These are phyloP conservation scores for Oxyria digyna DNA, from an alignment of 148 eudicot genomes.

Conservation along the genomic window DNA sequence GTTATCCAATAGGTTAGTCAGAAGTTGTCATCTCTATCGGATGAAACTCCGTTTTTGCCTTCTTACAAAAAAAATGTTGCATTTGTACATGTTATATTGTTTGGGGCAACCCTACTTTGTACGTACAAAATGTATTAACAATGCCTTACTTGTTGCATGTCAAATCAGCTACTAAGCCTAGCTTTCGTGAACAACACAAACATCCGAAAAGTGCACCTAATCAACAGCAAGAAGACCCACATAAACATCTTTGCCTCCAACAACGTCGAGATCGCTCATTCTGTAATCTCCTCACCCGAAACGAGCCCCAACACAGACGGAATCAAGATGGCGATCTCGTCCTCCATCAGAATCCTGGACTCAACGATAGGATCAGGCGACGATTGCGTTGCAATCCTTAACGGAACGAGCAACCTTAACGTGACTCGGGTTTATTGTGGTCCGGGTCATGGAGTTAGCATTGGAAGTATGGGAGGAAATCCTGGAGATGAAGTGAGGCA, in stretches of 20 bases:
- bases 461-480: conserved; percentile 22
- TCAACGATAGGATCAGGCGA: conserved; percentile 20
- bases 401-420: conserved; percentile 11
- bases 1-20: no score
- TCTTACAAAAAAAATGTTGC: no score
- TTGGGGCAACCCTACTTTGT: no score
- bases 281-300: conserved; percentile 23
- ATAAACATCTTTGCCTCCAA: conserved; percentile 38
- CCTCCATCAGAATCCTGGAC: conserved; percentile 4
- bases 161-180: conserved; percentile 37
- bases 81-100: no score
- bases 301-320: conserved; percentile 30
- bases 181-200: conserved; percentile 36
- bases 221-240: conserved; percentile 53
- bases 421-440: conserved; percentile 17
- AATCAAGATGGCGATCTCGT: conserved; percentile 15
- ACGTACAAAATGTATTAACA: no score
- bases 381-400: conserved; percentile 22
- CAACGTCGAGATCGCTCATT: conserved; percentile 14
- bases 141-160: background rate
- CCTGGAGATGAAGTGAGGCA: conserved; percentile 12
- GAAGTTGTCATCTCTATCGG: no score
- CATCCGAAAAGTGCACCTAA: conserved; percentile 24
- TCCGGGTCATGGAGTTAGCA: conserved; percentile 29
- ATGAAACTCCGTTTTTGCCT: no score